Evolutionary conservation across 192 early-diverging fungal species (phyloP).

Genomic region (Linnemannia zychae): DNA sequence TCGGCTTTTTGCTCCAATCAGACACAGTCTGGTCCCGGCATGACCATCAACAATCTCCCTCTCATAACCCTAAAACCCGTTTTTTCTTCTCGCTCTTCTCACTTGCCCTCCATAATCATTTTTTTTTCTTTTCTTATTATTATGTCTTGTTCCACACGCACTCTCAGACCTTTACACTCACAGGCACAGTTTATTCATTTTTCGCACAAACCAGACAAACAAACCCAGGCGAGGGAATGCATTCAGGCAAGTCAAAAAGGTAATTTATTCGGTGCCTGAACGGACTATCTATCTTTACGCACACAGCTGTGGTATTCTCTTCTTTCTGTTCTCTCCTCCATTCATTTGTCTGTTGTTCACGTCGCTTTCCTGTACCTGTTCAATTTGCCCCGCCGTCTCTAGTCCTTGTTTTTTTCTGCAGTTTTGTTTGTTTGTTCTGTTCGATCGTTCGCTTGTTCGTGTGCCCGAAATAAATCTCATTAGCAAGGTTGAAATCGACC

Average conservation of each 20-base stretch:
- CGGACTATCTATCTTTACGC: not conserved
- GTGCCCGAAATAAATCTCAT: not conserved
- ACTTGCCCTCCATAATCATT: not conserved
- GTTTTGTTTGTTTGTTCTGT: not conserved
- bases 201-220: not conserved
- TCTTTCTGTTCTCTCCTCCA: not conserved
- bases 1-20: conserved; percentile 6
- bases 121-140: not conserved
- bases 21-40: conserved; percentile 2
- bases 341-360: not conserved
- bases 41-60: not conserved
- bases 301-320: not conserved
- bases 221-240: not conserved
- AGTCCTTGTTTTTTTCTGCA: too few species aligned
- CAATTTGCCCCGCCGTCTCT: too few species aligned
- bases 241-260: not conserved
- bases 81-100: not conserved
- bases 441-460: not conserved
- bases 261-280: not conserved
- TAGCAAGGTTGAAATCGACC: not conserved
- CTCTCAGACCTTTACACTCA: not conserved
- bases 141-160: too few species aligned
- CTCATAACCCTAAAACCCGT: conserved; percentile 1
- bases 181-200: too few species aligned
- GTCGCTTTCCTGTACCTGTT: too few species aligned